phyloP scores from a whole-genome alignment of 306 rosid genomes.

The Psophocarpus tetragonolobus region DNA sequence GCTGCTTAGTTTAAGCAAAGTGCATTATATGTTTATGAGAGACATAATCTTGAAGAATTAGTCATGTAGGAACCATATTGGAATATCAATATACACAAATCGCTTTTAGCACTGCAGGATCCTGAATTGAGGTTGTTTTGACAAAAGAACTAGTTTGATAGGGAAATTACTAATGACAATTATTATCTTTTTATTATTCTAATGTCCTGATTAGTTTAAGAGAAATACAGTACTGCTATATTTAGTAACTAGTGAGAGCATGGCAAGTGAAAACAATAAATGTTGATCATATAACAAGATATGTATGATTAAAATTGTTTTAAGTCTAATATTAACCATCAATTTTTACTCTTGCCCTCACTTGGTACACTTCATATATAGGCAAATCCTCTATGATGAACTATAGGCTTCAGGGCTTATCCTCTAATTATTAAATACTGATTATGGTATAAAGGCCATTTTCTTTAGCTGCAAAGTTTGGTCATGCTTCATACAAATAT shows the following conservation, averaged over 20 bases:
- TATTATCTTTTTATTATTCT: background rate
- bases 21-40: background rate
- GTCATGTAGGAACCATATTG: background rate
- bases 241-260: too few relatives aligned
- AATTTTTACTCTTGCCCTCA: background rate
- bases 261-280: too few relatives aligned
- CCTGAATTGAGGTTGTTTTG: background rate
- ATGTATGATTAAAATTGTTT: background rate
- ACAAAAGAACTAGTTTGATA: background rate
- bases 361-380: background rate
- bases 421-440: conserved; percentile 27
- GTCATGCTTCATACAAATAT: conserved; percentile 29
- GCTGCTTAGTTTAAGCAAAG: background rate
- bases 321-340: background rate
- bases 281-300: background rate
- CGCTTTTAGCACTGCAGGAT: background rate
- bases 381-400: background rate
- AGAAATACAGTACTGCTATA: background rate
- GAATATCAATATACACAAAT: background rate
- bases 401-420: background rate
- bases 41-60: background rate
- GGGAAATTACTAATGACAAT: background rate
- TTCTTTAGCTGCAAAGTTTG: conserved; percentile 23
- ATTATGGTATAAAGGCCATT: conserved; percentile 34
- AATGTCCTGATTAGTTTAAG: background rate